Percentiles rank a stretch among this genome's conserved stretches.
Conservation (phyloP, 2,329 filamentous ascomycete genomes). For the Phoma herbarum region DNA sequence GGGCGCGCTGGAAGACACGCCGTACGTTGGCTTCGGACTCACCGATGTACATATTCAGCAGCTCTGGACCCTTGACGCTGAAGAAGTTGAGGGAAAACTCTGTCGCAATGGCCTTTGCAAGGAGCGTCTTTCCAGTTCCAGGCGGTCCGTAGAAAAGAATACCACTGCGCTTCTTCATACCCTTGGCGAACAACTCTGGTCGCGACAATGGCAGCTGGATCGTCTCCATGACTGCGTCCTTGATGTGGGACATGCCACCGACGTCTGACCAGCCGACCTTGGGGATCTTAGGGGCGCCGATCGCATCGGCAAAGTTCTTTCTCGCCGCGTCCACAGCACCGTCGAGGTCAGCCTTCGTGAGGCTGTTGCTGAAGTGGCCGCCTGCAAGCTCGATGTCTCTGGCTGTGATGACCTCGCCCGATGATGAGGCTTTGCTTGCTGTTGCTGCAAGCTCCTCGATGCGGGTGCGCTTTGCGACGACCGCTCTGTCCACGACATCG, state of each 20-base stretch:
- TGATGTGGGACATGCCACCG: slow-evolving; percentile 90
- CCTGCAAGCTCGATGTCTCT: slow-evolving; percentile 90
- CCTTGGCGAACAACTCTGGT: slow-evolving; percentile 93
- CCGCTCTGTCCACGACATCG: slow-evolving; percentile 90
- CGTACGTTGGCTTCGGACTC: slow-evolving; percentile 93
- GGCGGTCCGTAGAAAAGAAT: slow-evolving; percentile 93
- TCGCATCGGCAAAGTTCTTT: slow-evolving; percentile 97
- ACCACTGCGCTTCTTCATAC: slow-evolving; percentile 96
- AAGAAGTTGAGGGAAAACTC: slow-evolving; percentile 96
- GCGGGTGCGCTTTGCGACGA: slow-evolving; percentile 77
- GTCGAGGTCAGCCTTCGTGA: slow-evolving; percentile 87
- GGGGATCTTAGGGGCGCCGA: slow-evolving; percentile 96
- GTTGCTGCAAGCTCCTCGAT: slow-evolving; percentile 74
- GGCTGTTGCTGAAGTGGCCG: slow-evolving; percentile 77
- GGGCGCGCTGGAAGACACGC: slow-evolving; percentile 84
- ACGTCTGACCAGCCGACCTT: slow-evolving; percentile 98
- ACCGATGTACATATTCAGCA: slow-evolving; percentile 96
- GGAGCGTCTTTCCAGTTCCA: slow-evolving; percentile 89
- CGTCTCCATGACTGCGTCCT: slow-evolving; percentile 96
- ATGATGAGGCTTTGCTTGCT: slow-evolving; percentile 48
- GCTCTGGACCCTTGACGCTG: slow-evolving; percentile 88
- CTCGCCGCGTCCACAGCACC: slow-evolving; percentile 92
- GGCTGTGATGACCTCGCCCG: slow-evolving; percentile 63
- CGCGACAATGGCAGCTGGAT: slow-evolving; percentile 92
- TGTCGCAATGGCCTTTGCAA: slow-evolving; percentile 91